phyloP scores from a whole-genome alignment of 75 land plant species.

The Pinus tabuliformis region DNA sequence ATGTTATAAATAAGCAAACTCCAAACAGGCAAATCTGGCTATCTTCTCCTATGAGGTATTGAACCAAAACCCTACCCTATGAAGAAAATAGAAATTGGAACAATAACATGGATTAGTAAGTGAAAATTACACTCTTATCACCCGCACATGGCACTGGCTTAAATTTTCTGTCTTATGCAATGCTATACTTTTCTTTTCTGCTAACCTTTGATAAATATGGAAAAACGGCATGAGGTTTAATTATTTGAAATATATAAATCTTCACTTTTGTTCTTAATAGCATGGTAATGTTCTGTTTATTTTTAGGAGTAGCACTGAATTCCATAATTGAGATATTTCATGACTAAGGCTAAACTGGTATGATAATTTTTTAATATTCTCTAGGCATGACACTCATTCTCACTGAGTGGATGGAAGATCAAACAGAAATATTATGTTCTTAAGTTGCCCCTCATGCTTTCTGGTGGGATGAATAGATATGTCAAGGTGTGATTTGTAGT shows the following conservation, averaged over 20 bases:
- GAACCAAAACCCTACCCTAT: not conserved
- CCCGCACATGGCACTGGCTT: not conserved
- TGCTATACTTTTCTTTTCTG: not conserved
- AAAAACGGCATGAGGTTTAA: not conserved
- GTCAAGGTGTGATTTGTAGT: too few species aligned
- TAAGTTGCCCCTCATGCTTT: too few species aligned
- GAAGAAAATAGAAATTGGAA: not conserved
- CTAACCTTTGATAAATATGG: not conserved
- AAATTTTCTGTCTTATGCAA: not conserved
- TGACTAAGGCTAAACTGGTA: too few species aligned
- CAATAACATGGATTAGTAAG: not conserved
- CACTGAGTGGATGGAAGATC: too few species aligned
- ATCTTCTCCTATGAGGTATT: conserved; percentile 90
- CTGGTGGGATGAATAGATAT: too few species aligned
- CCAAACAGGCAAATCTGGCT: conserved; percentile 96
- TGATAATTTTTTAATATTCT: too few species aligned
- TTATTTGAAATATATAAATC: not conserved
- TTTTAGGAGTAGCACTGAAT: too few species aligned
- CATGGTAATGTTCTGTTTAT: too few species aligned
- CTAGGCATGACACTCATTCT: too few species aligned
- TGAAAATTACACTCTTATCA: not conserved
- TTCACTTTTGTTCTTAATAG: not conserved
- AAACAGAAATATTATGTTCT: too few species aligned
- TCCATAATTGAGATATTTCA: too few species aligned
- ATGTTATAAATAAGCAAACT: conserved; percentile 94